Evolutionary conservation across 2,329 filamentous ascomycete species (phyloP).

Genomic region (Leptosphaerulina australis): DNA sequence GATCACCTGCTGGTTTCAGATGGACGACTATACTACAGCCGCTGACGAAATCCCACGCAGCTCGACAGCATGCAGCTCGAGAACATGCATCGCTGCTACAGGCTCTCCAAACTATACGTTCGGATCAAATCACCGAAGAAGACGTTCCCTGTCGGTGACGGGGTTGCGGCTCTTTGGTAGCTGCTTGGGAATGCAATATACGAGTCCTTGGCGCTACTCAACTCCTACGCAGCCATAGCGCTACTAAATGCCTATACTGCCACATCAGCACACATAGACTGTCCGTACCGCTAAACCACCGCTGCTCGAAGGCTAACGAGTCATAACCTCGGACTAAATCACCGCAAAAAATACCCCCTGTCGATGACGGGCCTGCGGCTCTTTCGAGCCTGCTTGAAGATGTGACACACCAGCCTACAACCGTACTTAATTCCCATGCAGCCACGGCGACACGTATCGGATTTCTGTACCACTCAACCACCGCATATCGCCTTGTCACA

Average conservation of each 20-base stretch:
- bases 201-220: background rate
- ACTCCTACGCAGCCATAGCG: slow-evolving; percentile 6
- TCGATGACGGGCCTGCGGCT: background rate
- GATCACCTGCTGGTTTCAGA: background rate
- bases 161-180: slow-evolving; percentile 1
- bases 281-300: too few species aligned
- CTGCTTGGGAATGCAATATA: slow-evolving; percentile 1
- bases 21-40: background rate
- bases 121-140: background rate
- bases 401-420: background rate
- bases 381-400: slow-evolving; percentile 1
- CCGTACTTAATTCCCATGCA: background rate
- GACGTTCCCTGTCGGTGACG: background rate
- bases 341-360: background rate
- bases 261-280: too few species aligned
- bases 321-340: background rate
- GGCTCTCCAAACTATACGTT: background rate
- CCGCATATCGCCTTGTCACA: background rate
- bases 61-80: background rate
- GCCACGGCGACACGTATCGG: slow-evolving; percentile 11
- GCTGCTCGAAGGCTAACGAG: background rate
- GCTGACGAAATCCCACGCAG: background rate
- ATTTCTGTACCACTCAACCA: background rate
- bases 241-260: too few species aligned
- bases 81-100: background rate